Evolutionary conservation across 1,139 yeast species (phyloP).

Genomic region (Petasospora fabianii): DNA sequence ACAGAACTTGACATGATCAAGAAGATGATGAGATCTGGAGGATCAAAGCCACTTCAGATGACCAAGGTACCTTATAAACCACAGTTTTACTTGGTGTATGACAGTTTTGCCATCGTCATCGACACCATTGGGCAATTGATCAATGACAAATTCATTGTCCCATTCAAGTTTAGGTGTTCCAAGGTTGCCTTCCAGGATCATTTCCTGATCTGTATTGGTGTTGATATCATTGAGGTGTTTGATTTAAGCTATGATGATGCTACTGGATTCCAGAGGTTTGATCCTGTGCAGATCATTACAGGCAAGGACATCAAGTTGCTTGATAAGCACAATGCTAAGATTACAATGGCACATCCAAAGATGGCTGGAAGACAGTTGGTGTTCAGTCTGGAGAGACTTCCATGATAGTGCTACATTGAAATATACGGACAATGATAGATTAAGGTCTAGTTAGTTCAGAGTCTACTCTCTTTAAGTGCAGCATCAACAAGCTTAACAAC

Average conservation of each 20-base stretch:
- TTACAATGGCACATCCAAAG: slow-evolving; percentile 69
- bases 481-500: slow-evolving; percentile 32
- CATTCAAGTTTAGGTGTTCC: slow-evolving; percentile 60
- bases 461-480: slow-evolving; percentile 7
- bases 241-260: slow-evolving; percentile 50
- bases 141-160: slow-evolving; percentile 47
- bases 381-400: slow-evolving; percentile 14
- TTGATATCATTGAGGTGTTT: slow-evolving; percentile 71
- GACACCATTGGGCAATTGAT: slow-evolving; percentile 64
- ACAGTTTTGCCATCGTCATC: slow-evolving; percentile 67
- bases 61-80: slow-evolving; percentile 51
- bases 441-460: not conserved
- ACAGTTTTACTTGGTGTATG: slow-evolving; percentile 64
- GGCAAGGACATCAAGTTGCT: slow-evolving; percentile 62
- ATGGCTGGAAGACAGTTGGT: slow-evolving; percentile 62
- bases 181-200: slow-evolving; percentile 55
- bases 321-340: slow-evolving; percentile 40
- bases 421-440: not conserved
- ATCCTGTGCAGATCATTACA: slow-evolving; percentile 66
- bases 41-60: slow-evolving; percentile 56
- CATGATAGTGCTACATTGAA: not conserved
- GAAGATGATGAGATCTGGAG: slow-evolving; percentile 26
- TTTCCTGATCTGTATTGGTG: slow-evolving; percentile 58
- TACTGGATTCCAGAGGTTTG: slow-evolving; percentile 30
- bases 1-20: slow-evolving; percentile 30